These are phyloP conservation scores for Globisporangium emineosum DNA, from an alignment of 352 stramenopile genomes.

Conservation along the genomic window DNA sequence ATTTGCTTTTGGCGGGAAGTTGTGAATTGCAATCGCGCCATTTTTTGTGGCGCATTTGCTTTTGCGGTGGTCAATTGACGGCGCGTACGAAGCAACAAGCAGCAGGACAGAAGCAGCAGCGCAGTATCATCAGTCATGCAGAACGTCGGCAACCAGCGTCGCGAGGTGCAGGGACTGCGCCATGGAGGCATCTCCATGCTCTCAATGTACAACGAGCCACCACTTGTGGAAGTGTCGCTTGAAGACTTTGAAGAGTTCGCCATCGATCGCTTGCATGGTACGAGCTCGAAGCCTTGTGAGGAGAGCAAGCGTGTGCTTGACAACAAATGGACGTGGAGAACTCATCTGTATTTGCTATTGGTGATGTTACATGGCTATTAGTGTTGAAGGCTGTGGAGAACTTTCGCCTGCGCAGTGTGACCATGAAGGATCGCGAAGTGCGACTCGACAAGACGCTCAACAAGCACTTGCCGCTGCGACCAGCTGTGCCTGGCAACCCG, in stretches of 20 bases:
- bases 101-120: background rate
- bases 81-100: background rate
- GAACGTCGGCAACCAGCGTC: conserved; percentile 78
- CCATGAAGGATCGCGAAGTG: conserved; percentile 64
- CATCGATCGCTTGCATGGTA: conserved; percentile 93
- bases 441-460: conserved; percentile 86
- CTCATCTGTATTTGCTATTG: background rate
- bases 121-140: conserved; percentile 40
- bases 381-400: conserved; percentile 87
- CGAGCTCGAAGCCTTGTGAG: background rate
- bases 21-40: background rate
- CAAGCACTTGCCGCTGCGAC: conserved; percentile 76
- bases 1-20: conserved; percentile 31
- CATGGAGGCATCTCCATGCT: conserved; percentile 60
- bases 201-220: conserved; percentile 93
- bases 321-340: background rate
- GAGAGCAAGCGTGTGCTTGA: background rate
- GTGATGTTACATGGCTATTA: background rate
- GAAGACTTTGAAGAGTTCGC: conserved; percentile 98
- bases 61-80: conserved; percentile 7
- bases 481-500: conserved; percentile 25
- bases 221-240: conserved; percentile 93
- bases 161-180: conserved; percentile 43
- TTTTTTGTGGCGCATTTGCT: background rate
- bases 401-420: conserved; percentile 73